Evolutionary conservation across 116 monocot species (phyloP).

Genomic region (Phalaenopsis hybrid): DNA sequence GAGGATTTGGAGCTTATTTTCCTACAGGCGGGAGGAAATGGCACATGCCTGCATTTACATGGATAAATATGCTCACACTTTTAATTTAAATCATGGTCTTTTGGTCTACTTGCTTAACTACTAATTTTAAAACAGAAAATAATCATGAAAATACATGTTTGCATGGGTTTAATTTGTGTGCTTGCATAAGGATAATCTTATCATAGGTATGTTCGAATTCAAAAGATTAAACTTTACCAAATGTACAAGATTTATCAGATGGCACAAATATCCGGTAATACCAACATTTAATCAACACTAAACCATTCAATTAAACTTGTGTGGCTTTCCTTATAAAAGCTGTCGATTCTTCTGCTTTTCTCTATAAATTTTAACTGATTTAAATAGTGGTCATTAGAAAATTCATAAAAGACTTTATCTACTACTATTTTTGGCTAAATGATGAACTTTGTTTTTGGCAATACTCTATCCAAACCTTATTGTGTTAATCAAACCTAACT

Average conservation of each 20-base stretch:
- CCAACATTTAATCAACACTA: too few relatives aligned
- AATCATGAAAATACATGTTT: neutral
- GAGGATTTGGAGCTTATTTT: conserved; percentile 1
- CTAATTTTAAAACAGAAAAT: neutral
- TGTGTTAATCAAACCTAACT: neutral
- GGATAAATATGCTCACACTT: neutral
- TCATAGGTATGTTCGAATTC: too few relatives aligned
- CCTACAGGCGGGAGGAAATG: neutral
- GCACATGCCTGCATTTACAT: neutral
- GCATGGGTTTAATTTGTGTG: neutral
- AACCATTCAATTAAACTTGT: neutral
- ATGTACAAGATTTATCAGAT: neutral
- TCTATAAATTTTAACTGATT: neutral
- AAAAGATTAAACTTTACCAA: neutral
- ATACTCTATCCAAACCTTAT: neutral
- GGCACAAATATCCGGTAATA: neutral
- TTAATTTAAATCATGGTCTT: neutral
- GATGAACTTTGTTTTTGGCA: neutral
- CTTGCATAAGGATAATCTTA: neutral
- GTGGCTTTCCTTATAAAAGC: neutral
- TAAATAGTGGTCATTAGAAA: too few relatives aligned
- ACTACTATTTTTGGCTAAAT: neutral
- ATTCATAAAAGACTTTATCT: too few relatives aligned
- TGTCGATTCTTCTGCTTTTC: neutral
- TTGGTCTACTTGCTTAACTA: neutral